Evolutionary conservation across 2,329 filamentous ascomycete genomes (phyloP).

Genomic region (Cordyceps cateniannulata): DNA sequence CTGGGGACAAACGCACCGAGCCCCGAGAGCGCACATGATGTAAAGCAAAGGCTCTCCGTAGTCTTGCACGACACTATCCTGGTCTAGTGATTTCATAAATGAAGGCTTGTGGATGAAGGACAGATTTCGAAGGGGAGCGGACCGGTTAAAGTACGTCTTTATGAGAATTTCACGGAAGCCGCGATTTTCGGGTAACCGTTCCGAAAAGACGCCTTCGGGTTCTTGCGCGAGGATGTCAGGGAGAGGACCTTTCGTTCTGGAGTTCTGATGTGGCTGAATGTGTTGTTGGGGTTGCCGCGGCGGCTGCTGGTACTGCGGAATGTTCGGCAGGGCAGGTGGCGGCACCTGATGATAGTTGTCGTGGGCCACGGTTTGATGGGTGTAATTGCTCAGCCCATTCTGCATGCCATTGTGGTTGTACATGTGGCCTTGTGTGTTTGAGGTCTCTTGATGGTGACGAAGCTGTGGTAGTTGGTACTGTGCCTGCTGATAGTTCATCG

Average conservation of each 20-base stretch:
- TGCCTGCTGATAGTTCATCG: neutral
- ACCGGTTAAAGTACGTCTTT: conserved; percentile 17
- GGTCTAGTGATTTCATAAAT: conserved; percentile 20
- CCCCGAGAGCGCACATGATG: conserved; percentile 20
- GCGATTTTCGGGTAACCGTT: conserved; percentile 16
- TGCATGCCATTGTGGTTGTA: neutral
- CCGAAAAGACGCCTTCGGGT: conserved; percentile 12
- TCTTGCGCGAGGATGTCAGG: neutral
- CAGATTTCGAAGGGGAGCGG: conserved; percentile 19
- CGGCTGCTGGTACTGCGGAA: conserved; percentile 5
- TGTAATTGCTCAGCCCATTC: neutral
- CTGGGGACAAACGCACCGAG: conserved; percentile 13
- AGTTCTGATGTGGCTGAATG: neutral
- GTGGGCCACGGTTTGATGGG: conserved; percentile 1
- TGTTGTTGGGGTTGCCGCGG: conserved; percentile 1
- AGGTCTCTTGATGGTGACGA: neutral
- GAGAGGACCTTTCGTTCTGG: neutral
- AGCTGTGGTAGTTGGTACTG: conserved; percentile 8
- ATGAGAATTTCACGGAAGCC: conserved; percentile 14
- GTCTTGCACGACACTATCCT: conserved; percentile 17
- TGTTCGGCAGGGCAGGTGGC: neutral
- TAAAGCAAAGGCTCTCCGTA: conserved; percentile 20
- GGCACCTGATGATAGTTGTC: neutral
- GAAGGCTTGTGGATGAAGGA: conserved; percentile 20
- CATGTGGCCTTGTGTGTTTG: neutral